Base-by-base conservation (phyloP, 306 rosid species). In the Psophocarpus tetragonolobus region DNA sequence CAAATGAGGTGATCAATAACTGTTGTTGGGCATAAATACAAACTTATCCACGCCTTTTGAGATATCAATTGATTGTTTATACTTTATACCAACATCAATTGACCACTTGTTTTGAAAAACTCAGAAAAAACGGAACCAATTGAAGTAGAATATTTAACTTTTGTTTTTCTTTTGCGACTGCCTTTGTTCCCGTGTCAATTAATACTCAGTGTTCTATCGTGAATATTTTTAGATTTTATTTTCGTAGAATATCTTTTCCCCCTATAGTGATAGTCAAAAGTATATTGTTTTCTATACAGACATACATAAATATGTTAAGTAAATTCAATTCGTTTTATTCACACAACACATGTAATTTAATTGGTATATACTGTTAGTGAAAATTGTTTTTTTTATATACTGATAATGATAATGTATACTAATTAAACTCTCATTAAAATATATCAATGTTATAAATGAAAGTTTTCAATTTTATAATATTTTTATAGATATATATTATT, bases 31-130 rank as follows among this genome's bases (percentile, higher is more conserved):
- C 57, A 44, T n/a, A 56, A 56, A 56, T 56, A 56, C 63, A 24
- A 56, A 56, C 63, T 24, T 56, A 24, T 56, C 33, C 61, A 45
- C 74, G 41, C 27, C 42, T 47, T 70, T 29, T 68, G 26, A 68
- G 73, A 26, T 68, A 45, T 14, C 74, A 68, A 44, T 27, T 17
- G 42, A 26, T 47, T 69, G 27, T 45, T 48, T 70, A 29, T 2
- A 47, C 23, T 69, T 69, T 69, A 30, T 29, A 20, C 35, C 1
- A 18, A 17, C 8, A 29, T 13, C 17, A n/a, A 29, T 33, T 33
- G 58, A 27, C 21, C 24, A 41, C 12, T 20, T 14, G 44, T 47
- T 27, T 74, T 24, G 68, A 12, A 41, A 74, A 26, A 15, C 38
- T 50, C 4, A 50, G n/a, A 8, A 15, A 29, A 45, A 45, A 27